Conservation (phyloP, 2,329 filamentous ascomycete species). For the Fusarium chuoi region DNA sequence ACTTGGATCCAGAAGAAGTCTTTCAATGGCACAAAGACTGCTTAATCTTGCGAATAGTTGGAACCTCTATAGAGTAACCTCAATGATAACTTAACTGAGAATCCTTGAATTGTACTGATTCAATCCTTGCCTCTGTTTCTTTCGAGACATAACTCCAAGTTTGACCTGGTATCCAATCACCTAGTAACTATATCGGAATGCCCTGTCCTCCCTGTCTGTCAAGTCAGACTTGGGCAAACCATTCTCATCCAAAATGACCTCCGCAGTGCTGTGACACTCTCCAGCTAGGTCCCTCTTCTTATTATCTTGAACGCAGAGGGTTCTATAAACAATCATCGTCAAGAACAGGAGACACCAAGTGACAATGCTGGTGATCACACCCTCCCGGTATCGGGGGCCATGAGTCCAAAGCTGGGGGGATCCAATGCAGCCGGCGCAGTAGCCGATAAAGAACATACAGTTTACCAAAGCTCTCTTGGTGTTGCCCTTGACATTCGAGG, state of each 20-base stretch:
- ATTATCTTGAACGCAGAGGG: not conserved
- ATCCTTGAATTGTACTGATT: too few species aligned
- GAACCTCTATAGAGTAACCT: not conserved
- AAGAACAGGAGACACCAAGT: not conserved
- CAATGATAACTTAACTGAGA: too few species aligned
- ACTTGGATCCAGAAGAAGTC: conserved; percentile 11
- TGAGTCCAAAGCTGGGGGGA: not conserved
- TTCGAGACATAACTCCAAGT: too few species aligned
- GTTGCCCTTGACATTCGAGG: not conserved
- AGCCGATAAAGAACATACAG: conserved; percentile 2
- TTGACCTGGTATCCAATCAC: too few species aligned
- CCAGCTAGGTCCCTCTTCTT: not conserved
- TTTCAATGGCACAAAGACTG: not conserved
- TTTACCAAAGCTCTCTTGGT: not conserved
- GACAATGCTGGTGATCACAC: not conserved
- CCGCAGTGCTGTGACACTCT: not conserved
- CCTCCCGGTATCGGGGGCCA: not conserved
- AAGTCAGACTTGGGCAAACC: not conserved
- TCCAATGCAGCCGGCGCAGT: not conserved
- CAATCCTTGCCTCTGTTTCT: too few species aligned
- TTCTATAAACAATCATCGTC: not conserved
- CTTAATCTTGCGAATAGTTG: not conserved
- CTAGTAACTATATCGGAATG: not conserved
- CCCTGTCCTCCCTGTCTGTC: not conserved
- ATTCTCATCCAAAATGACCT: not conserved